phyloP scores from a whole-genome alignment of 257 asterid genomes.

The Nemophila menziesii region DNA sequence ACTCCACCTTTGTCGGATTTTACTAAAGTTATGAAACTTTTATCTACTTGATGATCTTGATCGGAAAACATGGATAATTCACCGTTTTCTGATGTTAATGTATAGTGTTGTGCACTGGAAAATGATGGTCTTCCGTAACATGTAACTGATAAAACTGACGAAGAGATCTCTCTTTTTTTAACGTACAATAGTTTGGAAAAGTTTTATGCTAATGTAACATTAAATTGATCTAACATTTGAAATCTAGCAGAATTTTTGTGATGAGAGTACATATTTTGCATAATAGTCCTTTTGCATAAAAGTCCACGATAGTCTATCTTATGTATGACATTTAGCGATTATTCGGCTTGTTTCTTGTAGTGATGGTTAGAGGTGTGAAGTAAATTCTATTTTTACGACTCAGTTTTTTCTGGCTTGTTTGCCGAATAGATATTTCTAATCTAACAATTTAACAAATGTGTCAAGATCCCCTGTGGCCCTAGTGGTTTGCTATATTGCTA shows the following conservation, averaged over 20 bases:
- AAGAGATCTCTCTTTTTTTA: no score
- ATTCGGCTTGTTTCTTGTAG: no score
- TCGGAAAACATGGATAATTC: conserved; percentile 66
- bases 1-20: conserved; percentile 80
- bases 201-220: conserved; percentile 79
- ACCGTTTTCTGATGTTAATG: conserved; percentile 70
- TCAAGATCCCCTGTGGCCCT: no score
- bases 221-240: conserved; percentile 70
- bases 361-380: neutral
- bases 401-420: neutral
- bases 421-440: neutral
- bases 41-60: conserved; percentile 73
- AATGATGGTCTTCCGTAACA: no score
- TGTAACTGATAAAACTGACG: no score
- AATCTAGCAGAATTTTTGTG: conserved; percentile 35
- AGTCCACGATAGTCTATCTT: neutral
- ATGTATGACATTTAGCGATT: neutral
- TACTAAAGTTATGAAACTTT: conserved; percentile 61
- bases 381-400: no score
- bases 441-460: neutral
- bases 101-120: no score
- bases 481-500: no score
- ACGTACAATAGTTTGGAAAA: conserved; percentile 82
- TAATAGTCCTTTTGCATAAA: neutral
- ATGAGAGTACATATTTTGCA: conserved; percentile 15